Evolutionary conservation across 345 rosid genomes (phyloP), one percentile per base, ranked within the genome.

Genomic region (Angophora floribunda): DNA sequence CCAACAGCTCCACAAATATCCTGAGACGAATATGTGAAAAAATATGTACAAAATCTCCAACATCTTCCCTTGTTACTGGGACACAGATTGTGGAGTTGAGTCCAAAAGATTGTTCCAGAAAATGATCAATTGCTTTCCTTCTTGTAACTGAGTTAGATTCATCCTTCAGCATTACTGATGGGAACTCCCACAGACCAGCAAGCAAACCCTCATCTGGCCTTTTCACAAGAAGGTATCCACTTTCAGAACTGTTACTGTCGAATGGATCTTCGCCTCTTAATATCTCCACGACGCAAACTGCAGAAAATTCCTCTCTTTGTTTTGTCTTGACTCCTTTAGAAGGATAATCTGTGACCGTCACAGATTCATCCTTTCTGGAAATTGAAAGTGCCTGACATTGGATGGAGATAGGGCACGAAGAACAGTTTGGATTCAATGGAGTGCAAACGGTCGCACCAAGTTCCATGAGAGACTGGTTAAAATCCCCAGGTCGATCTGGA

Each of bases 141-240:
- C 99, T 95, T 28, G 59, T 85, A 52, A 91, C 61, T 85, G 92
- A 90, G 89, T 93, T 92, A 85, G 91, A 89, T 90, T 95, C 98
- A 88, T 93, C 89, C 47, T 91, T 92, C 90, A 96, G 85, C 61
- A 86, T 88, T 88, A 95, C 93, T 51, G 96, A 92, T 52, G 99
- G 99, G 88, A 97, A 97, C 94, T 97, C 99, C 99, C 99, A 96
- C 52, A 97, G 98, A 90, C 99, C 98, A 86, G 99, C 99, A 89
- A 97, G 99, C 89, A 97, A 91, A 84, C 99, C 98, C 85, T 90
- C 96, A 78, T 95, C 93, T 52, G 98, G 98, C 92, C 99, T 96
- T 90, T 94, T 96, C 85, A 96, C 93, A 7, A 97, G 95, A 93
- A 96, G 94, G 93, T 93, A 95, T 85, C 87, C 90, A 85, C 97